These are phyloP conservation scores for Grammothele lineata DNA, from an alignment of 768 basidiomycete genomes.

Conservation along the genomic window DNA sequence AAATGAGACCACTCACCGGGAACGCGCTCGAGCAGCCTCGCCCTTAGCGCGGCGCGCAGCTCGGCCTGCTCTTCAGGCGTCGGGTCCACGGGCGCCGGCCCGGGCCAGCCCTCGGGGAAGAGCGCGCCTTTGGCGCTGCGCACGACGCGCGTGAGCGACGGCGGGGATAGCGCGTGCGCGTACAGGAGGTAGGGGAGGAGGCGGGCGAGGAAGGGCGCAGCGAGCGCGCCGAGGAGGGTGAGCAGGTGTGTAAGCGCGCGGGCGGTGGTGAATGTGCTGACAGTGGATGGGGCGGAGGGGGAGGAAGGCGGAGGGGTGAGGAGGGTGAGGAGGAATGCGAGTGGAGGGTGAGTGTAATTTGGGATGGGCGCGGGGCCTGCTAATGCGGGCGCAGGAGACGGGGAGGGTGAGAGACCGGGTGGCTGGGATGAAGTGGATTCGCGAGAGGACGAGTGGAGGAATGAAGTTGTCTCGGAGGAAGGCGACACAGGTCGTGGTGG, in stretches of 20 bases:
- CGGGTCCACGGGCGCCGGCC: constrained; percentile 67
- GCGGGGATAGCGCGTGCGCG: constrained; percentile 46
- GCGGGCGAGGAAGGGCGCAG: constrained; percentile 23
- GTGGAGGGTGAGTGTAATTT: constrained; percentile 21
- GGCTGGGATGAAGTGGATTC: constrained; percentile 1
- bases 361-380: constrained; percentile 13
- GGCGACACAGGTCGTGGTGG: constrained; percentile 2
- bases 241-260: constrained; percentile 24
- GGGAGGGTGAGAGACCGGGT: constrained; percentile 1
- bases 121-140: constrained; percentile 62
- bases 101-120: constrained; percentile 90
- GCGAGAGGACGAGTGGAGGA: constrained; percentile 5
- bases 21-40: constrained; percentile 35
- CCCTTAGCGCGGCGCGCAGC: constrained; percentile 41
- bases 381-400: constrained; percentile 15
- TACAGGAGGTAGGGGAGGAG: constrained; percentile 68
- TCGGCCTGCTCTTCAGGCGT: constrained; percentile 68
- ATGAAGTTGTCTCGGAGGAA: constrained; percentile 4
- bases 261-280: constrained; percentile 9
- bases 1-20: no score
- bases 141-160: constrained; percentile 48
- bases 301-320: constrained; percentile 16
- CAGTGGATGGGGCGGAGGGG: constrained; percentile 28
- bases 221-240: constrained; percentile 17
- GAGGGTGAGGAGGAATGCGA: constrained; percentile 28